Percentiles rank a stretch among this genome's conserved stretches.
phyloP scores from a whole-genome alignment of 306 rosid species.

The Begonia fuchsioides region DNA sequence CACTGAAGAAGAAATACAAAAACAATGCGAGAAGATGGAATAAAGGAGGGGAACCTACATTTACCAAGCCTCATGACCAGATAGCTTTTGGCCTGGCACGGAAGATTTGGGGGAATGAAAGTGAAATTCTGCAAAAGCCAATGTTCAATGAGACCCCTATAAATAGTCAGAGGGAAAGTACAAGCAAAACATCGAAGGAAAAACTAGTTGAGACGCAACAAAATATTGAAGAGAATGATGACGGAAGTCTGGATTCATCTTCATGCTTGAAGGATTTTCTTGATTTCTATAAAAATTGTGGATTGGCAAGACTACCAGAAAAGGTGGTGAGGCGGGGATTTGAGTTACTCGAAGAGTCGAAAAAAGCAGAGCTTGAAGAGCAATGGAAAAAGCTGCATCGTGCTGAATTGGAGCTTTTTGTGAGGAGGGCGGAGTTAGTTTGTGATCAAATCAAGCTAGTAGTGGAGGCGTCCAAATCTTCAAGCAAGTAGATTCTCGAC shows the following conservation, averaged over 20 bases:
- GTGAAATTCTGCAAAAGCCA: constrained; percentile 3
- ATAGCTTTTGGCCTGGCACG: constrained; percentile 24
- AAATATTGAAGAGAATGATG: constrained; percentile 6
- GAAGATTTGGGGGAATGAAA: constrained; percentile 32
- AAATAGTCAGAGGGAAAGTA: constrained; percentile 19
- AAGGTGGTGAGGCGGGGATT: constrained; percentile 20
- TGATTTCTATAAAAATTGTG: constrained; percentile 11
- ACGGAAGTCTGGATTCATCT: background rate
- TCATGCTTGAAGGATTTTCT: constrained; percentile 13
- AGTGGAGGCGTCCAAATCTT: constrained; percentile 19
- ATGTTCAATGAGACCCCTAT: constrained; percentile 19
- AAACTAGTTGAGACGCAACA: constrained; percentile 16
- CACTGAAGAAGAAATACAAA: constrained; percentile 37
- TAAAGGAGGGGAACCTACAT: constrained; percentile 7
- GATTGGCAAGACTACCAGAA: constrained; percentile 16
- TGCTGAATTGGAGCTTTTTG: constrained; percentile 37
- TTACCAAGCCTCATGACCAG: constrained; percentile 20
- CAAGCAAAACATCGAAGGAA: background rate
- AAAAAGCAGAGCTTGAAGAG: constrained; percentile 31
- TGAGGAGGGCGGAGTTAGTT: constrained; percentile 16
- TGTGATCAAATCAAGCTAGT: constrained; percentile 23
- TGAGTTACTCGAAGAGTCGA: constrained; percentile 18
- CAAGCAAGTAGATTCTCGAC: no score
- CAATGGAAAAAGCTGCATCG: constrained; percentile 32
- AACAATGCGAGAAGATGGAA: constrained; percentile 6